Base-by-base conservation (phyloP, 768 basidiomycete species). In the Rhodotorula graminis region DNA sequence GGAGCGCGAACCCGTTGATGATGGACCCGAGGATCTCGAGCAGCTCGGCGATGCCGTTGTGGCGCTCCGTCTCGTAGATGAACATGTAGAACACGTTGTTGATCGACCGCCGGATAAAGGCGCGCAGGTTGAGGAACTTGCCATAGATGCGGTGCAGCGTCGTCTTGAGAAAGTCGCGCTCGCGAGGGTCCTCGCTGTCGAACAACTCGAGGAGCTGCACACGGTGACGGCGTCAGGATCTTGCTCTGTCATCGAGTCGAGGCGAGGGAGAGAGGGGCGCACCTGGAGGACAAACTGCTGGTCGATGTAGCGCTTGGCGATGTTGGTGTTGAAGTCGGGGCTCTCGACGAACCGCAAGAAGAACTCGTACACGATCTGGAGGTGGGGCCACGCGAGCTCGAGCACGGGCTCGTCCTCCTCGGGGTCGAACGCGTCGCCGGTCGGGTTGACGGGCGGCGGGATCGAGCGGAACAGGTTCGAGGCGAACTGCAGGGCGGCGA, bases 21-120 rank as follows among this genome's bases (percentile, higher is more conserved):
- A 99, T 99, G 33, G 94, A 97, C 21, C 96, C 96, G 59, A 99
- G 85, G 72, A 99, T 99, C 82, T 99, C 96, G 67, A 99, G 85
- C 61, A 99, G 86, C 81, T 99, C 96, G 42, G 96, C 96, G 77
- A 99, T 97, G 49, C 96, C 96, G 80, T 99, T 99, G 85, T 99
- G 95, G 60, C 96, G 88, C 80, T 99, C 96, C 1, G 93, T 93
- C 82, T 99, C 96, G 82, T 99, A 99, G 78, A 98, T 85, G 84
- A 98, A 99, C 80, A 94, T 89, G 86, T 96, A 98, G 82, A 99
- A 99, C 78, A 99, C 95, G 79, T 98, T 96, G 85, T 95, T 96
- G 87, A 99, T 98, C 69, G 95, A 97, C 70, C 96, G 88, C 66
- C 96, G 90, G 79, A 99, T 98, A 83, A 97, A 98, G 55, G 96